Percentiles rank a stretch among this genome's conserved stretches.
These are phyloP conservation scores for Exophiala xenobiotica DNA, from an alignment of 2,329 filamentous ascomycete species.

Conservation along the genomic window DNA sequence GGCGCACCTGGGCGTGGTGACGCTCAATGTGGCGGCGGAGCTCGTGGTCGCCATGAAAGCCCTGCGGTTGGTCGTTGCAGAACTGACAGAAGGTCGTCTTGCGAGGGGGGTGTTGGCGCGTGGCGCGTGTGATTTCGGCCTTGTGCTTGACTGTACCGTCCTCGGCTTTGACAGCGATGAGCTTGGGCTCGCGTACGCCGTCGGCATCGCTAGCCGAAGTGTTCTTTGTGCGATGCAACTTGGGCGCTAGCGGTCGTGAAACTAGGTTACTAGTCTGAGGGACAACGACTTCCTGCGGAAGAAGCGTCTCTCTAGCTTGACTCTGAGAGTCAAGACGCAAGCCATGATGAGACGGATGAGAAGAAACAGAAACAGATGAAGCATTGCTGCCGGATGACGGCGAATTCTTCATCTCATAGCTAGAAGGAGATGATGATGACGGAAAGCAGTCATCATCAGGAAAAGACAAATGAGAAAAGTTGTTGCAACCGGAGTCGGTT, in stretches of 20 bases:
- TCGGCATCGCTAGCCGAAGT: conserved; percentile 33
- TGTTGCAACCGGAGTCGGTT: conserved; percentile 38
- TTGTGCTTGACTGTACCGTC: conserved; percentile 57
- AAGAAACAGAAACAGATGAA: conserved; percentile 39
- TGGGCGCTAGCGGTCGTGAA: conserved; percentile 50
- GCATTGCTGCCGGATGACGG: conserved; percentile 48
- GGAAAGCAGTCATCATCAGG: conserved; percentile 33
- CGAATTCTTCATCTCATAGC: conserved; percentile 53
- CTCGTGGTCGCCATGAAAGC: conserved; percentile 85
- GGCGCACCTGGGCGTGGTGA: conserved; percentile 62
- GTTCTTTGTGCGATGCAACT: conserved; percentile 39
- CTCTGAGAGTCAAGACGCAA: too few species aligned
- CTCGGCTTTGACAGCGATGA: conserved; percentile 52
- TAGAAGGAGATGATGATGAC: conserved; percentile 40
- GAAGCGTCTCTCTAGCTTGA: conserved; percentile 23
- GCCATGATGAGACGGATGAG: conserved; percentile 42
- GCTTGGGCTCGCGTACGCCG: conserved; percentile 43
- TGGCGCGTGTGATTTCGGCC: conserved; percentile 54
- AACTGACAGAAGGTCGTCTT: conserved; percentile 59
- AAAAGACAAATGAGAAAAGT: conserved; percentile 32
- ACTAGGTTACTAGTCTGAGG: conserved; percentile 37
- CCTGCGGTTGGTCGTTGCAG: conserved; percentile 71
- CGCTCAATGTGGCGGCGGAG: conserved; percentile 66
- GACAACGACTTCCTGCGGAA: conserved; percentile 50
- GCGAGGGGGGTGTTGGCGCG: conserved; percentile 65